phyloP scores from a whole-genome alignment of 345 rosid species.

The Eucalyptus pauciflora region DNA sequence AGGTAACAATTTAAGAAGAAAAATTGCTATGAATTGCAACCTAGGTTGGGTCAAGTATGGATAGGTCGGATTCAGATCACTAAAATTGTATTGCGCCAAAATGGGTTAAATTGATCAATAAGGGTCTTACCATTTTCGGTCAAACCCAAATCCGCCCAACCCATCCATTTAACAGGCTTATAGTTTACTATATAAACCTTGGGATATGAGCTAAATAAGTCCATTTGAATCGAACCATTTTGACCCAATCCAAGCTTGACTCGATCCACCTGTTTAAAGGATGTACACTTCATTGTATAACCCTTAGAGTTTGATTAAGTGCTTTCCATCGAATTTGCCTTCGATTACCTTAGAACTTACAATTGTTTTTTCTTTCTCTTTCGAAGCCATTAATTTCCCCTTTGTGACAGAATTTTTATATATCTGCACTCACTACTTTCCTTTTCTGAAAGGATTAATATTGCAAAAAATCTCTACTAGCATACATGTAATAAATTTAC shows the following conservation, averaged over 20 bases:
- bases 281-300: not conserved
- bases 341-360: not conserved
- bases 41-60: not conserved
- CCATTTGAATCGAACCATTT: not conserved
- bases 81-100: not conserved
- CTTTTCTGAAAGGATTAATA: not conserved
- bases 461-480: accelerated
- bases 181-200: not conserved
- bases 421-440: not conserved
- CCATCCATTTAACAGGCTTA: not conserved
- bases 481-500: too few species aligned
- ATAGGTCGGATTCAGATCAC: accelerated
- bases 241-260: too few species aligned
- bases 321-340: not conserved
- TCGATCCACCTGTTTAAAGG: accelerated
- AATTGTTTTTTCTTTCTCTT: not conserved
- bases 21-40: not conserved
- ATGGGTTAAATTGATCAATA: not conserved
- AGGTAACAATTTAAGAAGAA: not conserved
- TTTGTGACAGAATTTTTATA: too few species aligned
- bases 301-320: too few species aligned
- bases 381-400: not conserved
- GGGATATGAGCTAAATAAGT: not conserved
- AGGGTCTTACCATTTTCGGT: accelerated
- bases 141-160: not conserved